Evolutionary conservation across 129 eudicot genomes (phyloP).

Genomic region (Kitagawia praeruptora): DNA sequence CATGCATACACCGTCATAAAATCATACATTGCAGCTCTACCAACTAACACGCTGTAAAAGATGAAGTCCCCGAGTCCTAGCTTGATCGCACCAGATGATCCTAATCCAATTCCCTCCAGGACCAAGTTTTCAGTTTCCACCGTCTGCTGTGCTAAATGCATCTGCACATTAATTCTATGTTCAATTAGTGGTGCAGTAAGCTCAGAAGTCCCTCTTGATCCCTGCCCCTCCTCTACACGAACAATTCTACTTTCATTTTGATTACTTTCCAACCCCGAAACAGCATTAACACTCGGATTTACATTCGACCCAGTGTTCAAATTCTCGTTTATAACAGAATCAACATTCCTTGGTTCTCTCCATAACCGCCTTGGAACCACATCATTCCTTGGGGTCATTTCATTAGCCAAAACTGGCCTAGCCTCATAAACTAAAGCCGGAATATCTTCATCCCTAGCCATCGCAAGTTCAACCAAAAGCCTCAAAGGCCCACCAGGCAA

Average conservation of each 20-base stretch:
- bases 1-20: conserved; percentile 97
- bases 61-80: conserved; percentile 94
- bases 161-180: conserved; percentile 31
- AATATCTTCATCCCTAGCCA: conserved; percentile 84
- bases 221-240: conserved; percentile 47
- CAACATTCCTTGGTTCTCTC: conserved; percentile 38
- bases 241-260: conserved; percentile 27
- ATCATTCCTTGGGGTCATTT: conserved; percentile 5
- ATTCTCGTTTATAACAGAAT: conserved; percentile 21
- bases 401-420: conserved; percentile 45
- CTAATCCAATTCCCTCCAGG: conserved; percentile 96
- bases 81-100: conserved; percentile 85
- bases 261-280: conserved; percentile 11
- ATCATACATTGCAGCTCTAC: conserved; percentile 98
- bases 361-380: conserved; percentile 56
- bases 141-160: conserved; percentile 25
- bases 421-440: conserved; percentile 98
- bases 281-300: background rate
- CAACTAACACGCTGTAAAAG: conserved; percentile 94
- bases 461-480: conserved; percentile 88
- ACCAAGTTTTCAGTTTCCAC: conserved; percentile 39
- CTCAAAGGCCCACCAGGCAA: conserved; percentile 92
- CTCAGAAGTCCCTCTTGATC: conserved; percentile 28
- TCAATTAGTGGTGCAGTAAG: conserved; percentile 66
- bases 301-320: conserved; percentile 9